These are phyloP conservation scores for Coemansia sp. DNA, from an alignment of 192 early-diverging fungal species.

Conservation along the genomic window DNA sequence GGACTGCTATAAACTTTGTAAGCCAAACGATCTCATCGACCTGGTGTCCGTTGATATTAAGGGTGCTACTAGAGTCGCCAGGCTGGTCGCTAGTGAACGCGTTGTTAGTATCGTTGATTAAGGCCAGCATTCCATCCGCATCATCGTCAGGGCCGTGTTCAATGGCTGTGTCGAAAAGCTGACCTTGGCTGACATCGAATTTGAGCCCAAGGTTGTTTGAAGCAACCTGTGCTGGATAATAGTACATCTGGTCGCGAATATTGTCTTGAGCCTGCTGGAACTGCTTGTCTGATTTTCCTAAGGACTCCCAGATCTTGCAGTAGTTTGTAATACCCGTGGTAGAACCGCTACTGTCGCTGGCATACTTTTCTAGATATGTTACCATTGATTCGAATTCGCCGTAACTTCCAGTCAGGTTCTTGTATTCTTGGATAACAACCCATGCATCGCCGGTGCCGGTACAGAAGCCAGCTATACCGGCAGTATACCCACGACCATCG, in stretches of 20 bases:
- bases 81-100: conserved; percentile 16
- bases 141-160: conserved; percentile 44
- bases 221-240: conserved; percentile 22
- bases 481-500: conserved; percentile 54
- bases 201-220: conserved; percentile 29
- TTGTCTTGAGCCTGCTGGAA: conserved; percentile 49
- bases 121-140: conserved; percentile 27
- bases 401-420: conserved; percentile 27
- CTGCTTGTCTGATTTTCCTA: conserved; percentile 31
- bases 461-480: conserved; percentile 56
- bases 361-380: conserved; percentile 16
- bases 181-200: conserved; percentile 38
- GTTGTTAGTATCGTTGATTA: conserved; percentile 27
- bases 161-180: conserved; percentile 57
- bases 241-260: conserved; percentile 44
- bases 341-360: conserved; percentile 16
- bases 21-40: conserved; percentile 52
- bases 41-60: conserved; percentile 31
- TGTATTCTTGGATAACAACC: conserved; percentile 43
- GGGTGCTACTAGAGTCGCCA: conserved; percentile 34
- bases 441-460: no score
- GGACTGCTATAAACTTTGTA: conserved; percentile 43
- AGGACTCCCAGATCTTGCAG: conserved; percentile 51
- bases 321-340: conserved; percentile 45
- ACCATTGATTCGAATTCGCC: conserved; percentile 46